Percentiles rank a stretch among this genome's conserved stretches.
These are phyloP conservation scores for Corynascus novoguineensis DNA, from an alignment of 495 filamentous ascomycete species.

Conservation along the genomic window DNA sequence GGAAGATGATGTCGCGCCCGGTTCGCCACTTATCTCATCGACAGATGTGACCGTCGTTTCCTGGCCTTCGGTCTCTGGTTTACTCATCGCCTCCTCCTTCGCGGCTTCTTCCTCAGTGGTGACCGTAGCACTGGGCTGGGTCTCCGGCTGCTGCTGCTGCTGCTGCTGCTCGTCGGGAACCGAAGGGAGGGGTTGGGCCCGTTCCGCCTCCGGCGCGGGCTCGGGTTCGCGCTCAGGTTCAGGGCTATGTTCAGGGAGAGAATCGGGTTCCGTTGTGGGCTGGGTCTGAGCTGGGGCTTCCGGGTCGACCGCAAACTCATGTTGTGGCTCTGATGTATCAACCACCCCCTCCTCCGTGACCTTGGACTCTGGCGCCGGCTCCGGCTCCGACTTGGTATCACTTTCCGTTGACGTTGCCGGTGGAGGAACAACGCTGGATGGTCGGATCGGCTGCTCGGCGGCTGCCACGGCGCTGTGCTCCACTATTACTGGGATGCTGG, in stretches of 20 bases:
- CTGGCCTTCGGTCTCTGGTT: not conserved
- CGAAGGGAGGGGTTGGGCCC: not conserved
- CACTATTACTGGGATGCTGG: constrained; percentile 42
- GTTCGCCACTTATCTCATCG: not conserved
- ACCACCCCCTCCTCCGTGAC: not conserved
- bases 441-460: constrained; percentile 20
- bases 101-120: not conserved
- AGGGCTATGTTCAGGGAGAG: not conserved
- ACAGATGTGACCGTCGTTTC: not conserved
- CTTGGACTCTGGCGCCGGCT: not conserved
- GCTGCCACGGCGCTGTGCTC: constrained; percentile 26
- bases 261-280: not conserved
- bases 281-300: not conserved
- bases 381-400: not conserved
- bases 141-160: not conserved
- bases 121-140: not conserved
- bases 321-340: not conserved
- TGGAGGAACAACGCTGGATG: constrained; percentile 25
- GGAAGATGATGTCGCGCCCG: not conserved
- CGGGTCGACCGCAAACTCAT: not conserved
- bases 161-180: not conserved
- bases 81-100: not conserved
- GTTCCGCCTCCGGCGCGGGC: not conserved
- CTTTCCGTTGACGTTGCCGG: constrained; percentile 3
- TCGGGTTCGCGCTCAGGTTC: not conserved